These are phyloP conservation scores for Boletus huronensis DNA, from an alignment of 768 basidiomycete species.

Conservation along the genomic window DNA sequence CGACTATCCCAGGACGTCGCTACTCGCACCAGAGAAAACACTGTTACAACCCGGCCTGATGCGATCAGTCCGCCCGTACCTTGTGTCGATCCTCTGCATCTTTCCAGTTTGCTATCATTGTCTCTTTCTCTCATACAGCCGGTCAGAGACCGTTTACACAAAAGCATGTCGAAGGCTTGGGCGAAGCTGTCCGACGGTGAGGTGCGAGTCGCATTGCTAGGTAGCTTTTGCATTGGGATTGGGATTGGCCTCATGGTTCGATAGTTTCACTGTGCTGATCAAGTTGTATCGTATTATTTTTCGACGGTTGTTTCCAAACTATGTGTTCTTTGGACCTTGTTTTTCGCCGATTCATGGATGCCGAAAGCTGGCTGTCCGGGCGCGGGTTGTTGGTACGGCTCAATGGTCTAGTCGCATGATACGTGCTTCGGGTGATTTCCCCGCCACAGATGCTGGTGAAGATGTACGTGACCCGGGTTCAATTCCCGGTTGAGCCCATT, in stretches of 20 bases:
- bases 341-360: background rate
- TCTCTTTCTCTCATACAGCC: conserved; percentile 60
- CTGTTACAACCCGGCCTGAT: conserved; percentile 20
- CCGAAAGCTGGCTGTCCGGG: background rate
- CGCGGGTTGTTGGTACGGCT: conserved; percentile 7
- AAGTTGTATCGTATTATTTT: background rate
- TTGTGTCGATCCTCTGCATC: conserved; percentile 62
- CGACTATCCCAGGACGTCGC: conserved; percentile 63
- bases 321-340: background rate
- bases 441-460: conserved; percentile 27
- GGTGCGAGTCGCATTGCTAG: conserved; percentile 34
- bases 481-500: conserved; percentile 32
- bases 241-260: conserved; percentile 40
- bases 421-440: conserved; percentile 32
- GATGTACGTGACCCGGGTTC: conserved; percentile 37
- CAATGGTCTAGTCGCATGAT: conserved; percentile 38
- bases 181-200: conserved; percentile 25
- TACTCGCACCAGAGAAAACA: conserved; percentile 41
- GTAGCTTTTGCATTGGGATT: conserved; percentile 45
- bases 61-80: conserved; percentile 18
- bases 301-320: background rate
- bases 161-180: conserved; percentile 21
- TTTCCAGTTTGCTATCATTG: conserved; percentile 59
- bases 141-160: conserved; percentile 28
- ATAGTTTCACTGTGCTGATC: conserved; percentile 9